Percentiles rank a stretch among this genome's conserved stretches.
phyloP scores from a whole-genome alignment of 768 basidiomycete species.

The Hericium rajendrae region DNA sequence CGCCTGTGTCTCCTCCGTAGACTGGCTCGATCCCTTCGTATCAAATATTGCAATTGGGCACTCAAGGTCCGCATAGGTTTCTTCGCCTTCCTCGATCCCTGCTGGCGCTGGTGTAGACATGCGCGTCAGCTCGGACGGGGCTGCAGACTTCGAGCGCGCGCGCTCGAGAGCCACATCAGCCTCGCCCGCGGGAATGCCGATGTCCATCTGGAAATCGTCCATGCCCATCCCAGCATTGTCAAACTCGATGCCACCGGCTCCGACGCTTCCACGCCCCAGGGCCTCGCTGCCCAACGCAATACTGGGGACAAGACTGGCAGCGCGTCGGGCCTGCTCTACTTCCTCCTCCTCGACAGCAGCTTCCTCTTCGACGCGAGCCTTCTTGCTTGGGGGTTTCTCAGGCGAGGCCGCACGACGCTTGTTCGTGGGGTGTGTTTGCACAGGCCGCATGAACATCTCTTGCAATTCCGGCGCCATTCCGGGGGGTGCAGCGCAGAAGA shows the following conservation, averaged over 20 bases:
- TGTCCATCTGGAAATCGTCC: slow-evolving; percentile 69
- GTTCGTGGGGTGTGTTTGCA: slow-evolving; percentile 31
- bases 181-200: slow-evolving; percentile 35
- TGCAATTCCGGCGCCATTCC: slow-evolving; percentile 75
- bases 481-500: slow-evolving; percentile 79
- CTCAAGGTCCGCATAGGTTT: slow-evolving; percentile 54
- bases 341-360: slow-evolving; percentile 35
- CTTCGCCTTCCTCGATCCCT: slow-evolving; percentile 48
- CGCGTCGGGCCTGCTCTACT: slow-evolving; percentile 66
- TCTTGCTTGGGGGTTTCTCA: slow-evolving; percentile 46
- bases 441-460: slow-evolving; percentile 76
- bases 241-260: slow-evolving; percentile 38
- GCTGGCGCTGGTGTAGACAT: slow-evolving; percentile 57
- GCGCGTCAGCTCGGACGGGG: slow-evolving; percentile 46
- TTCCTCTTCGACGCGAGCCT: slow-evolving; percentile 41
- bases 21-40: slow-evolving; percentile 41
- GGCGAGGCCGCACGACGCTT: slow-evolving; percentile 56
- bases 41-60: slow-evolving; percentile 84
- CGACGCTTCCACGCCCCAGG: slow-evolving; percentile 30
- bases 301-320: slow-evolving; percentile 47
- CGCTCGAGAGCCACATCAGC: slow-evolving; percentile 27
- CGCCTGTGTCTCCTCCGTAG: slow-evolving; percentile 29
- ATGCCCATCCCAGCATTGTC: slow-evolving; percentile 42
- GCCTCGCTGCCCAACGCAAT: slow-evolving; percentile 46
- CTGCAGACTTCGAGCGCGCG: slow-evolving; percentile 34